phyloP scores from a whole-genome alignment of 768 basidiomycete species.

The Rhodocollybia butyracea region DNA sequence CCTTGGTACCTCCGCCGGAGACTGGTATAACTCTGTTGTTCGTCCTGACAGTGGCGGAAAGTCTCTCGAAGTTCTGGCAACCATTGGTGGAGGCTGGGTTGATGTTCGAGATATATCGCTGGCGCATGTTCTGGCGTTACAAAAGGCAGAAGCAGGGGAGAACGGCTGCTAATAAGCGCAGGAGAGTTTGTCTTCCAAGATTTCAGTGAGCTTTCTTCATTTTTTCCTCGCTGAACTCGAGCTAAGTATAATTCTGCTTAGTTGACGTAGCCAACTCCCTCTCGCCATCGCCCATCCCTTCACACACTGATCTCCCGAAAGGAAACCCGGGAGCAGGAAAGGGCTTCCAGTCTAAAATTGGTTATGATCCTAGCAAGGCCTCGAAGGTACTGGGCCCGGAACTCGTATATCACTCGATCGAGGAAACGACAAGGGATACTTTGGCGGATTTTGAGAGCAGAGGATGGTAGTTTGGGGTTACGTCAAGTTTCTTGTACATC shows the following conservation, averaged over 20 bases:
- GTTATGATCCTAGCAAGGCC: conserved; percentile 25
- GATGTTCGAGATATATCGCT: conserved; percentile 47
- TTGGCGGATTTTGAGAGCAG: conserved; percentile 27
- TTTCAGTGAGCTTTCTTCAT: conserved; percentile 22
- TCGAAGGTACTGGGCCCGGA: conserved; percentile 23
- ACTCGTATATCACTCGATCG: conserved; percentile 25
- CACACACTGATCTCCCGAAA: conserved; percentile 17
- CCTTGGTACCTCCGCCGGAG: conserved; percentile 25
- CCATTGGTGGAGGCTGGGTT: conserved; percentile 22
- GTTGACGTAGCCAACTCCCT: conserved; percentile 32
- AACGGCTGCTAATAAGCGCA: conserved; percentile 41
- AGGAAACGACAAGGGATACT: conserved; percentile 28
- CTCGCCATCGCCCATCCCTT: conserved; percentile 20
- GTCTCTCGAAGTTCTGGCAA: conserved; percentile 7
- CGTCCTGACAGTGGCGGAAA: conserved; percentile 2
- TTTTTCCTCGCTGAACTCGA: not conserved
- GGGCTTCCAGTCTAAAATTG: conserved; percentile 13
- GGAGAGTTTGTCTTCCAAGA: conserved; percentile 31
- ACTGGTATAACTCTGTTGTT: conserved; percentile 25
- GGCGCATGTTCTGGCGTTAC: conserved; percentile 46
- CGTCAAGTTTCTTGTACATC: not conserved
- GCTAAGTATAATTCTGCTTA: conserved; percentile 5
- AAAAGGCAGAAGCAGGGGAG: conserved; percentile 42
- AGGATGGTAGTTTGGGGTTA: too few relatives aligned
- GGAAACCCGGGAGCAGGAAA: conserved; percentile 29